Evolutionary conservation across 208 protist genomes (phyloP), one percentile per base, ranked within the genome.

Genomic region (Trypanosoma platydactyli): DNA sequence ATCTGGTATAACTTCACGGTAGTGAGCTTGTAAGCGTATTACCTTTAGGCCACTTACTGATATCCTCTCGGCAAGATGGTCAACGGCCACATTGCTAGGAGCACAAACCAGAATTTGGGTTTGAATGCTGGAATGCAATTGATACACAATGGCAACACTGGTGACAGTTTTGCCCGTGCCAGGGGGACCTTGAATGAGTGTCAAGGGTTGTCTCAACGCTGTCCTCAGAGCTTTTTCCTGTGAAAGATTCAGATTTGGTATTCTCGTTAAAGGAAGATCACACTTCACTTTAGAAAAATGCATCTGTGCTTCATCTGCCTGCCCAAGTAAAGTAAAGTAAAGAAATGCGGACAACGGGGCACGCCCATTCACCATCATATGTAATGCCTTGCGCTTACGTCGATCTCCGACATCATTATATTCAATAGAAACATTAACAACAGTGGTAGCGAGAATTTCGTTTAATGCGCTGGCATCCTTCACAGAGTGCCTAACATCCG

Each of bases 151-250:
- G 15, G 94, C 88, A 0, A 97, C 97, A 7, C 85, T 94, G 4
- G 97, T 99, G 11, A 98, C 86, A 4, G 98, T 99, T 69, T 99
- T 99, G 22, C 97, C 97, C 7, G 98, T 99, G n/a, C 98, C 98
- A 20, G 68, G 68, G 12, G 68, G 68, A 5, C 68, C 68, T 62
- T 74, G 68, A 58, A 74, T 74, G 33, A 74, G 60, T 15, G 68
- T 74, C 27, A 97, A 72, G 24, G 96, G 89, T 49, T 77, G 74
- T 69, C 91, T 79, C 11, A 98, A 70, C 0, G 95, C 92, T 3
- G 52, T 68, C 46, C 86, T 86, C 1, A 98, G 86, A 30, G 83
- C 84, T 9, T 51, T 29, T 22, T 83, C 66, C 73, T 98, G 95
- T 1, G 93, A 97, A 41, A 91, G 76, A 77, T 99, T 99, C 1